Base-by-base conservation (phyloP, 208 protist genomes). In the Crithidia brevicula region DNA sequence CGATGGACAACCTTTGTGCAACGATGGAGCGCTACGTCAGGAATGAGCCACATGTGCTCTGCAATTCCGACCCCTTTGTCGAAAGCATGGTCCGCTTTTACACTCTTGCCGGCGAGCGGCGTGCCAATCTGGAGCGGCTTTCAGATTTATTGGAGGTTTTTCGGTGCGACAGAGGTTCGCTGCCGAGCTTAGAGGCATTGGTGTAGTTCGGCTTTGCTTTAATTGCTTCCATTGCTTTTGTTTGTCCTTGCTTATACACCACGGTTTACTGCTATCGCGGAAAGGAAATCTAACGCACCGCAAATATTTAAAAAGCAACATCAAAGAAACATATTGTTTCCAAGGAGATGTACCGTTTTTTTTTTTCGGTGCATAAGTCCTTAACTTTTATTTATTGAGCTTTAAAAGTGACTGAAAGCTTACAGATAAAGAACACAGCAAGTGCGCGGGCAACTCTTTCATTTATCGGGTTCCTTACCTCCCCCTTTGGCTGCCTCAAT, bases 81-180 rank as follows among this genome's bases (percentile, higher is more conserved):
- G 71, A 74, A n/a, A 86, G 89, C 47, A 66, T 81, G 68, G 84
- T 86, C n/a, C 90, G 90, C 11, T 69, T 93, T 50, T 95, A 95
- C 72, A 88, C 85, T 20, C 76, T 95, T 42, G 77, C 79, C 34
- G 85, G 83, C 6, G 79, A 85, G 45, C 78, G 73, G 23, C 52
- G 65, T 36, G 68, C 61, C 11, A 82, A 85, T 38, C 46, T 93
- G 68, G 79, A 83, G 9, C 43, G 73, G 11, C 34, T 95, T 59
- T 66, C 72, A 7, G 77, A 88, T 60, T 51, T 95, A 54, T n/a
- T 95, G 23, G 90, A 95, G 67, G 81, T 89, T 16, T 93, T 90
- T 59, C 77, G 85, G 9, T 89, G 77, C 34, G 86, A 93, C 30
- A 60, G 74, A 4, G 56, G 74, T 5, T 85, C 80, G 3, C 67